phyloP scores from a whole-genome alignment of 2,329 filamentous ascomycete species.

The Bimuria novae-zelandiae region DNA sequence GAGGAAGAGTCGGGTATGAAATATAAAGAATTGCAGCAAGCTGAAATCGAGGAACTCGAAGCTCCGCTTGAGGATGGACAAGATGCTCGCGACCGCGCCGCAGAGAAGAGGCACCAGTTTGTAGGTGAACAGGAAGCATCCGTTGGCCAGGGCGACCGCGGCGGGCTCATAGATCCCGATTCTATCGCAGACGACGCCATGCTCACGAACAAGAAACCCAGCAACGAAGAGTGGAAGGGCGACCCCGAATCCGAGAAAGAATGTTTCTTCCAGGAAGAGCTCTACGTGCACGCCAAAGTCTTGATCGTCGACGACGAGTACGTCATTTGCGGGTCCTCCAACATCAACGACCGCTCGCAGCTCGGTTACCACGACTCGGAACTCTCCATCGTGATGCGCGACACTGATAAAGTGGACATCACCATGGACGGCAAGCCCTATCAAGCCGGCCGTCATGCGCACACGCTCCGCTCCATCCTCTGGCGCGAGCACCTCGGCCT shows the following conservation, averaged over 20 bases:
- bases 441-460: constrained; percentile 78
- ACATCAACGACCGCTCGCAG: constrained; percentile 90
- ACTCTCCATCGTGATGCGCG: constrained; percentile 86
- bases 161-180: constrained; percentile 59
- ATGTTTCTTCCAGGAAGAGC: constrained; percentile 92
- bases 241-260: constrained; percentile 74
- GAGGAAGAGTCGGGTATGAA: constrained; percentile 81
- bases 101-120: constrained; percentile 54
- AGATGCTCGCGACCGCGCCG: constrained; percentile 50
- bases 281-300: constrained; percentile 93
- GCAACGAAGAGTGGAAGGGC: constrained; percentile 77
- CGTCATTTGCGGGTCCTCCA: constrained; percentile 84
- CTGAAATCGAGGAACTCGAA: constrained; percentile 89
- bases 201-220: constrained; percentile 66
- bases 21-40: constrained; percentile 85
- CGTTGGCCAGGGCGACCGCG: constrained; percentile 45
- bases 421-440: constrained; percentile 80
- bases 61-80: constrained; percentile 37
- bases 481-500: constrained; percentile 92
- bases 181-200: constrained; percentile 80
- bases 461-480: constrained; percentile 78
- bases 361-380: constrained; percentile 89
- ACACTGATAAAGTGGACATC: constrained; percentile 71
- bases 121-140: constrained; percentile 46
- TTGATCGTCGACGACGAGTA: constrained; percentile 86